These are phyloP conservation scores for Paspalum notatum DNA, from an alignment of 176 grass and related monocot species.

Conservation along the genomic window DNA sequence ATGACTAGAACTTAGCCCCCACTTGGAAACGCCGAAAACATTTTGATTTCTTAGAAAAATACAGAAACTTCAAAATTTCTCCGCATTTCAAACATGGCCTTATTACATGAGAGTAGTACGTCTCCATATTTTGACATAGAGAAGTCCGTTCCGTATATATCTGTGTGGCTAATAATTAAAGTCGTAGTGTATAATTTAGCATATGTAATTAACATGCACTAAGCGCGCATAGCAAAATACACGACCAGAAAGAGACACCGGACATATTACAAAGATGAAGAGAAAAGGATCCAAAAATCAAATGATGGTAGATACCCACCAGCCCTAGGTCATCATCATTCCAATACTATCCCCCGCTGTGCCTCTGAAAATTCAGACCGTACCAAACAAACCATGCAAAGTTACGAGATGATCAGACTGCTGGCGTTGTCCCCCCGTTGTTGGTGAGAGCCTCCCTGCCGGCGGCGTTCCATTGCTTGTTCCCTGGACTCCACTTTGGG, in stretches of 20 bases:
- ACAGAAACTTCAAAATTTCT: too few relatives aligned
- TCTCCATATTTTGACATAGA: background rate
- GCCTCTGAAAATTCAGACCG: conserved; percentile 25
- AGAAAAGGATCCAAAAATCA: background rate
- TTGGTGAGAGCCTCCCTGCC: background rate
- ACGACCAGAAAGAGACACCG: background rate
- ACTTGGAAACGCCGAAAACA: too few relatives aligned
- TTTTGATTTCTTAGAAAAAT: too few relatives aligned
- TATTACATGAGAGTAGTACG: background rate
- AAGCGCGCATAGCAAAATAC: conserved; percentile 17
- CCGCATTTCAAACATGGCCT: too few relatives aligned
- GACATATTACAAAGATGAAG: conserved; percentile 19
- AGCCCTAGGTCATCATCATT: conserved; percentile 40
- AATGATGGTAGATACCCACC: background rate
- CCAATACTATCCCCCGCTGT: conserved; percentile 1
- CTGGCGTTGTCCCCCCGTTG: too few relatives aligned
- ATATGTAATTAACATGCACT: conserved; percentile 36
- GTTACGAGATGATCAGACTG: too few relatives aligned
- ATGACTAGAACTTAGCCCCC: too few relatives aligned
- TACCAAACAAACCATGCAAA: background rate
- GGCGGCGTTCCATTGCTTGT: conserved; percentile 73
- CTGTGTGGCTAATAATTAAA: background rate
- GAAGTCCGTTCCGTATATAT: background rate
- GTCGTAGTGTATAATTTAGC: background rate
- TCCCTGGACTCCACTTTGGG: conserved; percentile 83